A percentile compares a stretch with the other conserved stretches of the same genome.
Evolutionary conservation across 805 yeast species (phyloP).

Genomic region (Candida multigemmis): DNA sequence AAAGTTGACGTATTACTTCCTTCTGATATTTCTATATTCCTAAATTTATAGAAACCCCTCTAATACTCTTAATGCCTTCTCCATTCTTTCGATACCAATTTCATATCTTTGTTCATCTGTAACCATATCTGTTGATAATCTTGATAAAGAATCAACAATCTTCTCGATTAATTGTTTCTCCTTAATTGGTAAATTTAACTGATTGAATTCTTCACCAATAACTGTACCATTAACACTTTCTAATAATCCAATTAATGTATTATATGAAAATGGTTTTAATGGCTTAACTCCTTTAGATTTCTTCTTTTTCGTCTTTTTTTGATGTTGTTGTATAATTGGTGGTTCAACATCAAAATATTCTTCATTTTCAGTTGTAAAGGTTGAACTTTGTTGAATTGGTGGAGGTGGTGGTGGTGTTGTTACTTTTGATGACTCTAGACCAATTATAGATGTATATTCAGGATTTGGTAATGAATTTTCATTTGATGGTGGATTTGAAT

Average conservation of each 20-base stretch:
- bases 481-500: not conserved
- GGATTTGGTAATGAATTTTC: slow-evolving; percentile 1
- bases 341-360: slow-evolving; percentile 7
- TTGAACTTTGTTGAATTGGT: slow-evolving; percentile 1
- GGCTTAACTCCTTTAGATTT: slow-evolving; percentile 6
- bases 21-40: too few relatives aligned
- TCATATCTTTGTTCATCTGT: slow-evolving; percentile 72
- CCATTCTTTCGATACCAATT: slow-evolving; percentile 72
- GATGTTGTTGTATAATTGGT: slow-evolving; percentile 24
- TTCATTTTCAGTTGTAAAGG: slow-evolving; percentile 1
- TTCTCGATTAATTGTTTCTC: slow-evolving; percentile 78
- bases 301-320: slow-evolving; percentile 7
- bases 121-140: slow-evolving; percentile 87
- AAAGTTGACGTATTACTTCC: too few relatives aligned
- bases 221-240: slow-evolving; percentile 55
- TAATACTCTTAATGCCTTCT: slow-evolving; percentile 72
- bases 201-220: slow-evolving; percentile 64
- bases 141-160: slow-evolving; percentile 74
- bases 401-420: slow-evolving; percentile 1
- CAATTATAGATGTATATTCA: slow-evolving; percentile 3
- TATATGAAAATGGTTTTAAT: slow-evolving; percentile 30
- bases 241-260: slow-evolving; percentile 40
- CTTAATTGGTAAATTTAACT: slow-evolving; percentile 61
- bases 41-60: slow-evolving; percentile 58
- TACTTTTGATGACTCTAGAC: not conserved